phyloP scores from a whole-genome alignment of 345 rosid genomes.

The Bruguiera sexangula region DNA sequence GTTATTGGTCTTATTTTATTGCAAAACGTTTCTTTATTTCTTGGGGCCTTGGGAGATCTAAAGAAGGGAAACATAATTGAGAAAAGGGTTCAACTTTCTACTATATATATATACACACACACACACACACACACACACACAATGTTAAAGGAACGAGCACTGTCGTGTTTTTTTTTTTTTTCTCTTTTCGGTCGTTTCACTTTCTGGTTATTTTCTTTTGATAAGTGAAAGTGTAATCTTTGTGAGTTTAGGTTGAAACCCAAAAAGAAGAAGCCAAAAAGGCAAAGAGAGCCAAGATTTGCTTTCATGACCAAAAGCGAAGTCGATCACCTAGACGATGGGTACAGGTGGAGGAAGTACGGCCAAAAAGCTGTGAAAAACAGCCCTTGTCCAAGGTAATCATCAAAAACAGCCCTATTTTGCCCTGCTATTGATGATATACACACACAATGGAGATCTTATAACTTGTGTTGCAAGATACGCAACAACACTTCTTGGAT shows the following conservation, averaged over 20 bases:
- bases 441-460: neutral
- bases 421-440: neutral
- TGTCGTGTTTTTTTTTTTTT: neutral
- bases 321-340: slow-evolving; percentile 92
- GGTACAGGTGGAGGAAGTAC: slow-evolving; percentile 96
- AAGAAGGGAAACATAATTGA: neutral
- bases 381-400: slow-evolving; percentile 93
- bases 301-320: slow-evolving; percentile 98
- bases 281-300: slow-evolving; percentile 74
- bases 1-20: slow-evolving; percentile 3
- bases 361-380: slow-evolving; percentile 98
- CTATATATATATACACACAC: neutral
- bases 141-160: neutral
- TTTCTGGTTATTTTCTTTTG: neutral
- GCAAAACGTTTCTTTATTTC: neutral
- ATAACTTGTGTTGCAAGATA: slow-evolving; percentile 19
- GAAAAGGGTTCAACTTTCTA: neutral
- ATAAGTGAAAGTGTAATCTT: slow-evolving; percentile 9
- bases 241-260: slow-evolving; percentile 64
- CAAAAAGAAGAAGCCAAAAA: slow-evolving; percentile 81
- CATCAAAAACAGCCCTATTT: neutral
- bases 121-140: neutral
- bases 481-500: neutral
- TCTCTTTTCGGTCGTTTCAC: neutral
- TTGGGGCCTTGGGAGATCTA: too few relatives aligned